Percentiles rank a stretch among this genome's conserved stretches.
These are phyloP conservation scores for Stropharia rugosoannulata DNA, from an alignment of 768 basidiomycete genomes.

Conservation along the genomic window DNA sequence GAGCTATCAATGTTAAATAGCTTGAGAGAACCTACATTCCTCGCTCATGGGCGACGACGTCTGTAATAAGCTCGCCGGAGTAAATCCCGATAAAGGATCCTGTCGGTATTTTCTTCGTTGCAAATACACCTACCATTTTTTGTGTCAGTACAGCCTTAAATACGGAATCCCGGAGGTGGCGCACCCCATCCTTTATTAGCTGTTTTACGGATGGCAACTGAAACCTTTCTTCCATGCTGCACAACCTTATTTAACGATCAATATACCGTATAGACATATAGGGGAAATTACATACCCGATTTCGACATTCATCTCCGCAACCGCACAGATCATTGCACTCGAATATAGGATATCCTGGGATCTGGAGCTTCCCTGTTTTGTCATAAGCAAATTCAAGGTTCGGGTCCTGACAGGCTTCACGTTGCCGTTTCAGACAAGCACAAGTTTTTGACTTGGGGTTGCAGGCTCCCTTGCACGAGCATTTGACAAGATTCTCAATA, in stretches of 20 bases:
- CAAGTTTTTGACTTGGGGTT: slow-evolving; percentile 75
- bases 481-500: slow-evolving; percentile 55
- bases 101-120: slow-evolving; percentile 56
- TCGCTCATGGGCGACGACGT: slow-evolving; percentile 62
- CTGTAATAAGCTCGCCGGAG: slow-evolving; percentile 77
- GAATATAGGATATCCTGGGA: slow-evolving; percentile 61
- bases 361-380: slow-evolving; percentile 50
- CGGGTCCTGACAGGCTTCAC: slow-evolving; percentile 30
- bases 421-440: slow-evolving; percentile 63
- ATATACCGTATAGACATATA: not conserved
- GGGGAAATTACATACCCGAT: slow-evolving; percentile 55
- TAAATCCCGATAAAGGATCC: slow-evolving; percentile 85
- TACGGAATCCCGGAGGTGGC: slow-evolving; percentile 14
- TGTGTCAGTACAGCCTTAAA: not conserved
- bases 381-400: slow-evolving; percentile 70
- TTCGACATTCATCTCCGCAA: slow-evolving; percentile 79
- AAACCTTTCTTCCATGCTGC: slow-evolving; percentile 70
- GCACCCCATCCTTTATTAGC: slow-evolving; percentile 83
- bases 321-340: slow-evolving; percentile 85
- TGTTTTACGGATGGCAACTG: slow-evolving; percentile 70
- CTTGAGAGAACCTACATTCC: slow-evolving; percentile 51
- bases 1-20: not conserved
- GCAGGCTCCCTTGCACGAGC: slow-evolving; percentile 75
- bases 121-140: slow-evolving; percentile 63
- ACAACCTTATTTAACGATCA: slow-evolving; percentile 56